Conservation (phyloP, 164 flowering plant species). For the Chloranthus sessilifolius region DNA sequence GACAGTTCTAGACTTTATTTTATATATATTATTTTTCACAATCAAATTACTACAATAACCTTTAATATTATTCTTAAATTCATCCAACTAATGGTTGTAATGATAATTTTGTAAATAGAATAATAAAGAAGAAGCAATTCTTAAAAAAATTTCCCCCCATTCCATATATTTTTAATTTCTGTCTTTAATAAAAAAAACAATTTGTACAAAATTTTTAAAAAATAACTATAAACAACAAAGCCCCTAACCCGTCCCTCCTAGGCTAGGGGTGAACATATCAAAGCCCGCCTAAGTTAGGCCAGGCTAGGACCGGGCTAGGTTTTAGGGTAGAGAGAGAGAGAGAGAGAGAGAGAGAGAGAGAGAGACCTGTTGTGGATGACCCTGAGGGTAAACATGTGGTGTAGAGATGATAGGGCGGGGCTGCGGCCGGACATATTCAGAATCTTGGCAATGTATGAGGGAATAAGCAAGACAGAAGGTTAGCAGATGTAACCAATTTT, state of each 20-base stretch:
- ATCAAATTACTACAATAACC: too few relatives aligned
- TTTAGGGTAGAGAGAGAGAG: slow-evolving; percentile 2
- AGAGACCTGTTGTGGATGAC: slow-evolving; percentile 56
- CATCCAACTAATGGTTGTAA: too few relatives aligned
- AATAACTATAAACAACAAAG: too few relatives aligned
- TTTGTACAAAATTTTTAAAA: too few relatives aligned
- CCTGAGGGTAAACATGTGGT: slow-evolving; percentile 24
- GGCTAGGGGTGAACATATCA: background rate
- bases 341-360: slow-evolving; percentile 14
- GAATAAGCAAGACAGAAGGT: background rate
- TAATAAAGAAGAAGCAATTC: too few relatives aligned
- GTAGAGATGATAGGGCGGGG: slow-evolving; percentile 30
- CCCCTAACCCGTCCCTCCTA: background rate
- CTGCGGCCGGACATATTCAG: slow-evolving; percentile 31
- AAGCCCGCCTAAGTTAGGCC: background rate
- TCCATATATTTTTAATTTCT: too few relatives aligned
- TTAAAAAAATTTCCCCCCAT: too few relatives aligned
- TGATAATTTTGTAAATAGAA: too few relatives aligned
- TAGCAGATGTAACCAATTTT: background rate
- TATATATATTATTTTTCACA: too few relatives aligned
- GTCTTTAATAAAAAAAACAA: too few relatives aligned
- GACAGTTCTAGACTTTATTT: too few relatives aligned
- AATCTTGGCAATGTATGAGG: slow-evolving; percentile 4
- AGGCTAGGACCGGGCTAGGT: background rate
- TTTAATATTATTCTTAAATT: too few relatives aligned